Conservation (phyloP, 768 basidiomycete species). For the Naematelia aurantialba region DNA sequence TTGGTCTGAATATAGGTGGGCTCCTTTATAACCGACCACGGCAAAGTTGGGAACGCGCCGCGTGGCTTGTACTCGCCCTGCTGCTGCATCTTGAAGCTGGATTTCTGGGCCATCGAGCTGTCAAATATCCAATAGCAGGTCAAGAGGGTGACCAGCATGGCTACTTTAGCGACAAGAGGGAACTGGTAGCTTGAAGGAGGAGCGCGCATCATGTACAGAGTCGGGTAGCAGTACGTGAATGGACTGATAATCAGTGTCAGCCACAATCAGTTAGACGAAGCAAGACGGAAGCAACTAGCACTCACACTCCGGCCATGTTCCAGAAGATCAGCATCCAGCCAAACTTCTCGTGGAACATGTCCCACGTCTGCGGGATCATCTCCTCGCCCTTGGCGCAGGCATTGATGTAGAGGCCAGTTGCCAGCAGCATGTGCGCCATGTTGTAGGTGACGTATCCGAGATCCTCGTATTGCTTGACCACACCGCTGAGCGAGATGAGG, state of each 20-base stretch:
- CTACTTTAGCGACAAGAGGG: slow-evolving; percentile 68
- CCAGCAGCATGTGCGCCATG: slow-evolving; percentile 93
- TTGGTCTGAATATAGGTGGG: slow-evolving; percentile 89
- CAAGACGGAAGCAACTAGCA: slow-evolving; percentile 2
- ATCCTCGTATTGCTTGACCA: slow-evolving; percentile 89
- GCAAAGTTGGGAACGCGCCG: slow-evolving; percentile 89
- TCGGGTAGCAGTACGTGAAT: slow-evolving; percentile 88
- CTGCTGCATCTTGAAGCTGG: slow-evolving; percentile 91
- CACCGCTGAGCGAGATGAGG: slow-evolving; percentile 84
- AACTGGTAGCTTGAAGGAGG: slow-evolving; percentile 82
- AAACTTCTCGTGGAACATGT: slow-evolving; percentile 97
- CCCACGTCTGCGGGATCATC: slow-evolving; percentile 62
- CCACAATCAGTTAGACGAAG: not conserved
- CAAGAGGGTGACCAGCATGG: slow-evolving; percentile 70
- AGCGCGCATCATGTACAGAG: slow-evolving; percentile 95
- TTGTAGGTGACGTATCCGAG: slow-evolving; percentile 92
- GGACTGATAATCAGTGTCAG: slow-evolving; percentile 32
- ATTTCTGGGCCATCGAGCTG: slow-evolving; percentile 92
- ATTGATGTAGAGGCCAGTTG: slow-evolving; percentile 93
- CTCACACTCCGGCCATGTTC: slow-evolving; percentile 54
- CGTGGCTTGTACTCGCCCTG: slow-evolving; percentile 81
- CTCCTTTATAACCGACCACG: slow-evolving; percentile 73
- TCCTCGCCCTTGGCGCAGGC: slow-evolving; percentile 82
- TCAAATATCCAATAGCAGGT: slow-evolving; percentile 91
- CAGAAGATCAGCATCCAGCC: slow-evolving; percentile 97